Conservation (phyloP, 495 filamentous ascomycete species). For the Aspergillus asperescens region DNA sequence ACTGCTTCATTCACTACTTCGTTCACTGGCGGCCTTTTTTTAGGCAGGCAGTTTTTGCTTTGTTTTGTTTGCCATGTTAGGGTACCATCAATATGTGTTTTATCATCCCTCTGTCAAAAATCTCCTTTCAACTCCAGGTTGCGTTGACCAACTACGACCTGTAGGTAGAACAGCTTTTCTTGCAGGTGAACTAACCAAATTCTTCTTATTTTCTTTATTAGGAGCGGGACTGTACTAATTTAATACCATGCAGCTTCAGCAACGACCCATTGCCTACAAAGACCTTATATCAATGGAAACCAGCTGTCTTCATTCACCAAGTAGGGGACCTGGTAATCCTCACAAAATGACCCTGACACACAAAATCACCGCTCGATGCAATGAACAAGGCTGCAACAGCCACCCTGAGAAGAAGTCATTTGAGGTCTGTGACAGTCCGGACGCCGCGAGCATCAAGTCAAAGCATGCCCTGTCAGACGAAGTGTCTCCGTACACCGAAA, state of each 20-base stretch:
- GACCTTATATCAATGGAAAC: not conserved
- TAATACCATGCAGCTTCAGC: not conserved
- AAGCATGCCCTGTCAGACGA: not conserved
- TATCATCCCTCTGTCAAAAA: not conserved
- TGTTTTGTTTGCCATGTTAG: too few species aligned
- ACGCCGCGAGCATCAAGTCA: not conserved
- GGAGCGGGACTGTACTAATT: not conserved
- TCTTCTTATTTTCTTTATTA: not conserved
- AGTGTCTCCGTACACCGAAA: slow-evolving; percentile 8
- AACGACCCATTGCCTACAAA: not conserved
- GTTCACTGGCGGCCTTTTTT: too few species aligned
- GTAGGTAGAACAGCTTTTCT: not conserved
- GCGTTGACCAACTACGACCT: not conserved
- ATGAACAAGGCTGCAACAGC: not conserved
- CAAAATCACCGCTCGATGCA: not conserved
- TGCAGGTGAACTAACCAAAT: not conserved
- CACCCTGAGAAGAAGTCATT: not conserved
- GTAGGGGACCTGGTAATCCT: not conserved
- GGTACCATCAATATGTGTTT: not conserved
- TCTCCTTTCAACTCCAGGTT: not conserved
- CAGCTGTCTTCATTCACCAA: not conserved
- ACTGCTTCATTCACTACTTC: not conserved
- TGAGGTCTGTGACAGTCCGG: not conserved
- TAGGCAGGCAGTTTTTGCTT: too few species aligned
- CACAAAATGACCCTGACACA: not conserved